phyloP scores from a whole-genome alignment of 257 asterid species.

The Nicotiana obtusifolia region DNA sequence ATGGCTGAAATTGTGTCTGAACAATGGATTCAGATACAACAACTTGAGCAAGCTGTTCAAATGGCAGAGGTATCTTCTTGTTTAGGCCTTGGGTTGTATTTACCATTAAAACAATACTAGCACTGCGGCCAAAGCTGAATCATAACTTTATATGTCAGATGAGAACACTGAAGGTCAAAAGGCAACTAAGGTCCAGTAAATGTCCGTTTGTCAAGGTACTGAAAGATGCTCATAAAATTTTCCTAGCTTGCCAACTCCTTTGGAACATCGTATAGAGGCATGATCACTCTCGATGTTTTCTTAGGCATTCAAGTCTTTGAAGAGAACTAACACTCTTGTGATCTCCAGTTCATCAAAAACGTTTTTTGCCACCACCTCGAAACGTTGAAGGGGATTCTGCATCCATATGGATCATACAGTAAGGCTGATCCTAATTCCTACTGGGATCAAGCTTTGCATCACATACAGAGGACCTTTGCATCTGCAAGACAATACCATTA shows the following conservation, averaged over 20 bases:
- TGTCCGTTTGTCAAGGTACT: conserved; percentile 71
- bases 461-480: conserved; percentile 25
- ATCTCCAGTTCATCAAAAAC: conserved; percentile 36
- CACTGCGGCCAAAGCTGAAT: not conserved
- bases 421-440: conserved; percentile 27
- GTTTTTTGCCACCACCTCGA: conserved; percentile 20
- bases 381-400: conserved; percentile 32
- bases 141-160: conserved; percentile 35
- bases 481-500: conserved; percentile 58
- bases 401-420: conserved; percentile 28
- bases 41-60: conserved; percentile 90
- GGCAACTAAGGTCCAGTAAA: conserved; percentile 41
- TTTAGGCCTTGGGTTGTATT: not conserved
- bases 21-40: conserved; percentile 91
- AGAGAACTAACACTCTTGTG: conserved; percentile 2
- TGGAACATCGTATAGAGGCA: not conserved
- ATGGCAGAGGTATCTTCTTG: conserved; percentile 53
- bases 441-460: conserved; percentile 39
- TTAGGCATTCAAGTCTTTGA: not conserved
- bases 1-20: conserved; percentile 58
- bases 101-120: not conserved
- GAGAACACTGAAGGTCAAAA: conserved; percentile 40
- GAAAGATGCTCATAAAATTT: not conserved
- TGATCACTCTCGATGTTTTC: not conserved
- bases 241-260: conserved; percentile 5